phyloP scores from a whole-genome alignment of 768 basidiomycete genomes.

The Lanmaoa rubissima region DNA sequence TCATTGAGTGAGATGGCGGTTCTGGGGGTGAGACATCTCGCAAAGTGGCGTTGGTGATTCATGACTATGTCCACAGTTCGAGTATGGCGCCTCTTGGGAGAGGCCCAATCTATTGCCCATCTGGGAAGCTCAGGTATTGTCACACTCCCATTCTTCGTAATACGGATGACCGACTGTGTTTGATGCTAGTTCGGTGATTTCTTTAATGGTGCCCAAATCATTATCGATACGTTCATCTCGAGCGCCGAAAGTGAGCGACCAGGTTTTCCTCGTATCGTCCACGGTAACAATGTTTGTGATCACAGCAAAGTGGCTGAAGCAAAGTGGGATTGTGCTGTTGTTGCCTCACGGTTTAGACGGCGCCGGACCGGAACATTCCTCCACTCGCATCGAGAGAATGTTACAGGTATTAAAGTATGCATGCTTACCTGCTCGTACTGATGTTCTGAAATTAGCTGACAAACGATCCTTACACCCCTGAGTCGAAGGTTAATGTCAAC shows the following conservation, averaged over 20 bases:
- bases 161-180: background rate
- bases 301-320: slow-evolving; percentile 88
- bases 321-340: slow-evolving; percentile 83
- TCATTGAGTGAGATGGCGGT: slow-evolving; percentile 90
- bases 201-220: slow-evolving; percentile 85
- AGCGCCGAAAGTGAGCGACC: slow-evolving; percentile 71
- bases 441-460: slow-evolving; percentile 53
- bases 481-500: slow-evolving; percentile 55
- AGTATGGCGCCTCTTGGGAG: slow-evolving; percentile 91
- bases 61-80: slow-evolving; percentile 56
- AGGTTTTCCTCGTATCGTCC: too few relatives aligned
- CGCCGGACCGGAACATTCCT: slow-evolving; percentile 92
- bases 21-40: slow-evolving; percentile 59
- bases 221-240: slow-evolving; percentile 86
- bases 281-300: background rate
- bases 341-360: slow-evolving; percentile 91
- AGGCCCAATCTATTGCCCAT: slow-evolving; percentile 76
- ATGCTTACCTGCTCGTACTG: background rate
- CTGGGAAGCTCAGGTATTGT: slow-evolving; percentile 83
- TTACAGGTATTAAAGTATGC: slow-evolving; percentile 60
- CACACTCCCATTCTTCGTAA: background rate
- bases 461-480: slow-evolving; percentile 56
- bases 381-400: slow-evolving; percentile 84
- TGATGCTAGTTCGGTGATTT: slow-evolving; percentile 81
- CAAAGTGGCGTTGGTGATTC: background rate